A percentile compares a stretch with the other conserved stretches of the same genome.
These are phyloP conservation scores for Clonostachys sp. DNA, from an alignment of 2,329 filamentous ascomycete genomes.

Conservation along the genomic window DNA sequence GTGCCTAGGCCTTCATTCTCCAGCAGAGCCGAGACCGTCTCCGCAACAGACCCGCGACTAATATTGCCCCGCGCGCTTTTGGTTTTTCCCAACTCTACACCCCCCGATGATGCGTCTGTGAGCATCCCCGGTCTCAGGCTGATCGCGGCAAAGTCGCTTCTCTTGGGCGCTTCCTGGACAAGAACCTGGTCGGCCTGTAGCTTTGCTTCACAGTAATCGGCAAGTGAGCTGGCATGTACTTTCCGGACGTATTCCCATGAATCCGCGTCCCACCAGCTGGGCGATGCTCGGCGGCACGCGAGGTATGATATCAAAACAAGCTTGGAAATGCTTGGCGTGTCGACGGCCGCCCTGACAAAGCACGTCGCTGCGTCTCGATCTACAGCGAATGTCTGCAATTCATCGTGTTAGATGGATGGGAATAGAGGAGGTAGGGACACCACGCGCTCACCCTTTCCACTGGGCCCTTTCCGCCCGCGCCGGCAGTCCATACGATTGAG, in stretches of 20 bases:
- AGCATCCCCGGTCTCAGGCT: conserved; percentile 48
- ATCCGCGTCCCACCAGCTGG: conserved; percentile 51
- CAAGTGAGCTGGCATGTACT: conserved; percentile 30
- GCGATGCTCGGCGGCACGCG: conserved; percentile 42
- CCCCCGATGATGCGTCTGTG: conserved; percentile 41
- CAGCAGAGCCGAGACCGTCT: conserved; percentile 50
- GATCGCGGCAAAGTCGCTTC: conserved; percentile 39
- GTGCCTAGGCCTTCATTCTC: conserved; percentile 39
- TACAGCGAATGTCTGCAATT: conserved; percentile 44
- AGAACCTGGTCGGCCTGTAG: conserved; percentile 54
- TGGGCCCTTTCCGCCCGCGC: conserved; percentile 59
- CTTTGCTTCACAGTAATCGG: conserved; percentile 57
- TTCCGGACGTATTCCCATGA: conserved; percentile 40
- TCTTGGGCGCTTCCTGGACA: conserved; percentile 39
- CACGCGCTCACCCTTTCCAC: conserved; percentile 33
- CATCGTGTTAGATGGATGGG: neutral
- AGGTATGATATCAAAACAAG: conserved; percentile 64
- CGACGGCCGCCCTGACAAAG: conserved; percentile 55
- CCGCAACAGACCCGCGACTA: conserved; percentile 56
- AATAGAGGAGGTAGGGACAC: neutral
- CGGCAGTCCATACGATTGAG: conserved; percentile 66
- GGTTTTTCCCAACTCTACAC: conserved; percentile 41
- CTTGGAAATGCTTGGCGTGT: conserved; percentile 47
- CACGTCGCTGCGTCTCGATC: conserved; percentile 60
- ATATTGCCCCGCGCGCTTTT: conserved; percentile 28